Base-by-base conservation (phyloP, 2,329 filamentous ascomycete species). In the Nemania serpens region DNA sequence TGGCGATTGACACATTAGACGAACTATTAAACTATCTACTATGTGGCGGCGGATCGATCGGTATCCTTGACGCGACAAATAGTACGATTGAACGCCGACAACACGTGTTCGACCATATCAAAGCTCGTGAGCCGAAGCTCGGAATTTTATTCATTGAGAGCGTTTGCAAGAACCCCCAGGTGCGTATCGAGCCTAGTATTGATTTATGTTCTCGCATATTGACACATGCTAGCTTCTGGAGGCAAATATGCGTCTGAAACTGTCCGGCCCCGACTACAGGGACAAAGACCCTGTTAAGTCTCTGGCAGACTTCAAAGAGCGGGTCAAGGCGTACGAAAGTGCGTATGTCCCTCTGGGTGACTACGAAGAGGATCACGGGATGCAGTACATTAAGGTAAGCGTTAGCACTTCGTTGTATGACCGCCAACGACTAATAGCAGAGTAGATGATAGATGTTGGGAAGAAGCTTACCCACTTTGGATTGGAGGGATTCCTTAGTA, bases 41-140 rank as follows among this genome's bases (percentile, higher is more conserved):
- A 36, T 82, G 88, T 22, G 83, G 88, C 55, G 91, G 90, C 29
- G 95, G 95, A 48, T 91, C 93, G 33, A 91, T 98, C 10, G 95
- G 95, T 39, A 98, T 99, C 65, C 85, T 99, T 12, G 95, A 99
- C 76, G 95, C 95, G 7, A 99, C 95, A 7, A 99, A 99, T 79
- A 97, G 93, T 78, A 99, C 95, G 0, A 83, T 96, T 51, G 85
- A 91, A 65, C 89, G 95, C 39, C 87, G 95, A 51, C 88, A 94
- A 75, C 84, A 90, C 25, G 85, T 99, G 57, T 92, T 96, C 70
- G 85, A 94, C 62, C 90, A 87, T 67, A 91, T 98, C 71, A 90
- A 91, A 69, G 80, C 88, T 54, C 86, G 91, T 54, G 94, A 96
- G 68, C 93, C 94, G 2, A 90, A 91, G 62, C 82, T 99, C 20